phyloP scores from a whole-genome alignment of 805 yeast species.

The Ogataea ramenticola region DNA sequence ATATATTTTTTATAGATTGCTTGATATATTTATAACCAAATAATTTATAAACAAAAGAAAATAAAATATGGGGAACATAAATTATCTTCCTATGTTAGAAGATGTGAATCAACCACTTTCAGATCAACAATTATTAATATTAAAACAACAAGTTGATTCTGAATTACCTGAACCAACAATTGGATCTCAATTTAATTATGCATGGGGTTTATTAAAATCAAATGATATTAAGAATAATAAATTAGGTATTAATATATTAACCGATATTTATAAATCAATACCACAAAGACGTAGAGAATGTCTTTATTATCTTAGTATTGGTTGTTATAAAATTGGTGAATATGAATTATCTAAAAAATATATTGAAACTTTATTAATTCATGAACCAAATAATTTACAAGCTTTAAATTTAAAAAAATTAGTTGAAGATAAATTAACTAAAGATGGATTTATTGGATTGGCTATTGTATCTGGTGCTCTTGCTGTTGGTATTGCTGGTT shows the following conservation, averaged over 20 bases:
- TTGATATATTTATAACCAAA: too few relatives aligned
- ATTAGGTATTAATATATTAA: conserved; percentile 70
- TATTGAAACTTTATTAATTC: conserved; percentile 63
- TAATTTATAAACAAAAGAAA: too few relatives aligned
- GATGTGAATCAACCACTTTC: conserved; percentile 46
- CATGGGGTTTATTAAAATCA: conserved; percentile 92
- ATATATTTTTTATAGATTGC: too few relatives aligned
- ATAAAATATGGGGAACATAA: conserved; percentile 17
- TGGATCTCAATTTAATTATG: conserved; percentile 86
- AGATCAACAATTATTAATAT: conserved; percentile 64
- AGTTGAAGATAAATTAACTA: conserved; percentile 75
- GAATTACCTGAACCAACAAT: conserved; percentile 77
- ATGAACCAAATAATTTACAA: conserved; percentile 83
- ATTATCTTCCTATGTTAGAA: conserved; percentile 18
- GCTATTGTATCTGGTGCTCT: conserved; percentile 82
- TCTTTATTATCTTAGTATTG: conserved; percentile 78
- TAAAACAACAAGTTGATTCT: conserved; percentile 67
- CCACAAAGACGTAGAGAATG: conserved; percentile 86
- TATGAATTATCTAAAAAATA: conserved; percentile 80
- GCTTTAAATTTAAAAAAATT: conserved; percentile 63
- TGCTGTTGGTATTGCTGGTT: conserved; percentile 72
- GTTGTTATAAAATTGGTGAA: conserved; percentile 84
- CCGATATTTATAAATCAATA: conserved; percentile 63
- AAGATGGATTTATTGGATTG: conserved; percentile 80
- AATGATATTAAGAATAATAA: conserved; percentile 54